phyloP scores from a whole-genome alignment of 1,284 basidiomycete genomes.

The Ustilago esculenta region DNA sequence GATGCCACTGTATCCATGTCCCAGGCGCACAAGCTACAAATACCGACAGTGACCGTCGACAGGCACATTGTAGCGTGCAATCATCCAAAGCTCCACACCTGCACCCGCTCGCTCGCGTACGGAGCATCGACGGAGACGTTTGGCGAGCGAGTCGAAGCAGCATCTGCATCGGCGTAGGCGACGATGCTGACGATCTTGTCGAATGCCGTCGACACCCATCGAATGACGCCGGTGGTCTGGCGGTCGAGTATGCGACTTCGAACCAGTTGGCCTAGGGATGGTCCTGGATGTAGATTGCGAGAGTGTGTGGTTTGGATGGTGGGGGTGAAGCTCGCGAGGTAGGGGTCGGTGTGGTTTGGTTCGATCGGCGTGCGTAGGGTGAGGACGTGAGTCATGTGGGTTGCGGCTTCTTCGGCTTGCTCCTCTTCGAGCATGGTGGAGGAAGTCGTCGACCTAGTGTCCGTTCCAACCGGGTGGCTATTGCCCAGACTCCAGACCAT shows the following conservation, averaged over 20 bases:
- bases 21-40: no score
- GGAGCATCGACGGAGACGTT: background rate
- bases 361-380: slow-evolving; percentile 24
- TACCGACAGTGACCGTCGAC: no score
- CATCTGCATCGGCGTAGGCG: background rate
- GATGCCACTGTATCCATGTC: no score
- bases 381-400: slow-evolving; percentile 30
- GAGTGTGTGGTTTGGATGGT: background rate
- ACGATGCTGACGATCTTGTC: slow-evolving; percentile 54
- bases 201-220: slow-evolving; percentile 45
- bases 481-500: slow-evolving; percentile 63
- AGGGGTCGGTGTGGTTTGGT: background rate
- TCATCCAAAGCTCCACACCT: slow-evolving; percentile 52
- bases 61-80: no score
- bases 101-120: slow-evolving; percentile 31
- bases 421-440: slow-evolving; percentile 14
- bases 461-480: background rate
- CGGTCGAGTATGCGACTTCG: slow-evolving; percentile 19
- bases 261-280: slow-evolving; percentile 20
- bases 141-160: background rate
- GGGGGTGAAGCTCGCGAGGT: background rate
- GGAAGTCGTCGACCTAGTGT: slow-evolving; percentile 9
- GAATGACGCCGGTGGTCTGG: slow-evolving; percentile 17
- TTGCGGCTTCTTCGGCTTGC: slow-evolving; percentile 14
- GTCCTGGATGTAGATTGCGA: background rate